Base-by-base conservation (phyloP, 2,329 filamentous ascomycete genomes). In the Emmonsiellopsis sp. region DNA sequence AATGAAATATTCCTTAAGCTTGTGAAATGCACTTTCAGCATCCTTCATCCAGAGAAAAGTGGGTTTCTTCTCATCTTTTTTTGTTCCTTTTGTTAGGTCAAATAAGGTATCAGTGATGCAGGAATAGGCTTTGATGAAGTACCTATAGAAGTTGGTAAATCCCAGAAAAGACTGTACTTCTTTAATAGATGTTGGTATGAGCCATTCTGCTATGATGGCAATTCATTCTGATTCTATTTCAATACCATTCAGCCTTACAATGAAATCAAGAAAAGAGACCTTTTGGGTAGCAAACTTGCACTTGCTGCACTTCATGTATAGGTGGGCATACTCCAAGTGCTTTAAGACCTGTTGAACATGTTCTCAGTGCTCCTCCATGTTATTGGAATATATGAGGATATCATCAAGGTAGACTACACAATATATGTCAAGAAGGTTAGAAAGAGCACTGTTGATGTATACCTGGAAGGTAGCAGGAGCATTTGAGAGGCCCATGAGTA, bases 121-220 rank as follows among this genome's bases (percentile, higher is more conserved):
- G 3, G 52, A 59, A 48, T 62, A 67, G 3, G 56, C 40, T 6
- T 57, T 32, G 11, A 69, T 63, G 48, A 69, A 69, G 7, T 56
- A 40, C 5, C 62, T 53, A 55, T 70, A 69, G 53, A 65, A 70
- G 44, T 70, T 69, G 2, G 52, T 57, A 47, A 70, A 67, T 8
- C 64, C 61, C n/a, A 70, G 21, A 52, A 70, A 69, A 1, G 42
- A 51, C 55, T 60, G 57, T 1, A 63, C 58, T 14, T 56, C 57
- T 31, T 57, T 58, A 2, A 63, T 50, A 5, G 13, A 60, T 6
- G 3, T 54, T 6, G 58, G 64, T 14, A 7, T 39, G 43, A 47
- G 5, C 64, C 57, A 70, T 5, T 64, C 36, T 5, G 34, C 36
- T 33, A 63, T 58, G 2, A 43, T 48, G 32, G 57, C 42, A n/a